These are phyloP conservation scores for Thelephora aurantiotincta DNA, from an alignment of 768 basidiomycete species.

Conservation along the genomic window DNA sequence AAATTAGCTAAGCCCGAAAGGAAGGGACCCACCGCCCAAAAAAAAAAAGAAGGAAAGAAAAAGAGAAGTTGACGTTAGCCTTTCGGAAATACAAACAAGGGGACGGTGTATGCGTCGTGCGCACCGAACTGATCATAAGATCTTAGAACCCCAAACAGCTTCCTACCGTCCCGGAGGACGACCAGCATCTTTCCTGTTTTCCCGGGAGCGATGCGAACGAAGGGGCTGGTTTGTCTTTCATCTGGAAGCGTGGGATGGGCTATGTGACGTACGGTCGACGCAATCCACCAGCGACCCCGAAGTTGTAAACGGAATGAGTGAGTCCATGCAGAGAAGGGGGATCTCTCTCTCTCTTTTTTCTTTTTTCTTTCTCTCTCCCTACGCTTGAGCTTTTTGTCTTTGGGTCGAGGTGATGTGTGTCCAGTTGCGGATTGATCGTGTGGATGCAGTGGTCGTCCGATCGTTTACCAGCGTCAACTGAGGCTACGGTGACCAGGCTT, in stretches of 20 bases:
- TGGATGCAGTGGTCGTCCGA: too few species aligned
- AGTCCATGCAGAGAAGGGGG: slow-evolving; percentile 52
- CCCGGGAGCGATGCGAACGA: slow-evolving; percentile 5
- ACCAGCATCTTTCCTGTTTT: slow-evolving; percentile 93
- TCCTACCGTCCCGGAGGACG: slow-evolving; percentile 89
- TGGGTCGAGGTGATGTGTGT: too few species aligned
- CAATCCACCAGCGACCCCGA: slow-evolving; percentile 98
- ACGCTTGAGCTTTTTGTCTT: too few species aligned
- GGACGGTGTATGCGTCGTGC: slow-evolving; percentile 11
- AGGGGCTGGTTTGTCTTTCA: neutral
- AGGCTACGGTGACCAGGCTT: too few species aligned
- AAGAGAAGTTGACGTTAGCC: neutral
- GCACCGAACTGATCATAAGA: slow-evolving; percentile 98
- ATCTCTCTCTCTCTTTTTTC: too few species aligned
- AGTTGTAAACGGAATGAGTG: slow-evolving; percentile 95
- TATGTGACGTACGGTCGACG: slow-evolving; percentile 95
- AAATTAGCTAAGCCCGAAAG: slow-evolving; percentile 62
- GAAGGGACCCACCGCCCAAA: neutral
- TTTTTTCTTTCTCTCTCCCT: too few species aligned
- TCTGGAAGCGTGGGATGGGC: neutral
- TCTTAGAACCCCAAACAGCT: slow-evolving; percentile 88
- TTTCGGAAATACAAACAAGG: neutral
- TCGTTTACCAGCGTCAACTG: too few species aligned
- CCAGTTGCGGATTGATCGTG: too few species aligned
- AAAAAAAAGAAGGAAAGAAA: neutral